Conservation (phyloP, 345 rosid species). For the Salix exigua region DNA sequence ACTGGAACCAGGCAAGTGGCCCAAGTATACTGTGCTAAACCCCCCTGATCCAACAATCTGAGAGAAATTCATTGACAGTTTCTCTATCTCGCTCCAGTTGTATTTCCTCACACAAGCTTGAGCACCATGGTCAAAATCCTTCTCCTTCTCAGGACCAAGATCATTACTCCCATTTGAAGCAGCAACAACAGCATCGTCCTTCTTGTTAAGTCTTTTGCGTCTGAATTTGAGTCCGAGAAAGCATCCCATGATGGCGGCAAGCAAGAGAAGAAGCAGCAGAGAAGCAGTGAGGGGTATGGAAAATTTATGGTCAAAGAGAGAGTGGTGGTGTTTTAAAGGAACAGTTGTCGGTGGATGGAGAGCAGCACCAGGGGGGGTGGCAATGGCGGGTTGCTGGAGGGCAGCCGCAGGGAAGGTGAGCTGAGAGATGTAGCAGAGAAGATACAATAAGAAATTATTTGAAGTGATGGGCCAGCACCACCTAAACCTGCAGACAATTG, state of each 20-base stretch:
- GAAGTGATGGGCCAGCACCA: constrained; percentile 11
- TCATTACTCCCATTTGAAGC: background rate
- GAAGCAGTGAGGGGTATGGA: background rate
- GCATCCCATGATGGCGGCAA: constrained; percentile 37
- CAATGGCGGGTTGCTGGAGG: constrained; percentile 3
- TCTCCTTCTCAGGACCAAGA: background rate
- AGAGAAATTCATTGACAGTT: constrained; percentile 48
- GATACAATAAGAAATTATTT: constrained; percentile 1
- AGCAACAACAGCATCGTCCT: constrained; percentile 5
- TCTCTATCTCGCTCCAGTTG: constrained; percentile 52
- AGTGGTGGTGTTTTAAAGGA: constrained; percentile 16
- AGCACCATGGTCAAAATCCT: background rate
- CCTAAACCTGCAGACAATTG: constrained; percentile 24
- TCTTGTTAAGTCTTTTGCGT: background rate
- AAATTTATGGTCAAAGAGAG: constrained; percentile 3
- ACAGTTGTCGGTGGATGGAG: constrained; percentile 21
- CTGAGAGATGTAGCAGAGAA: constrained; percentile 1
- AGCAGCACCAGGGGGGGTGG: background rate
- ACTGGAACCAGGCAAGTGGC: constrained; percentile 33
- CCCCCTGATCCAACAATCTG: constrained; percentile 69
- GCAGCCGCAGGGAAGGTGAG: constrained; percentile 34
- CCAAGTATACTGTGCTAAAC: constrained; percentile 75
- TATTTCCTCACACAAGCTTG: constrained; percentile 32
- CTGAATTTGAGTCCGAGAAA: constrained; percentile 28
- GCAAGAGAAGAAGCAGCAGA: constrained; percentile 6